Conservation (phyloP, 495 filamentous ascomycete genomes). For the Hyphodiscus hymeniophilus region DNA sequence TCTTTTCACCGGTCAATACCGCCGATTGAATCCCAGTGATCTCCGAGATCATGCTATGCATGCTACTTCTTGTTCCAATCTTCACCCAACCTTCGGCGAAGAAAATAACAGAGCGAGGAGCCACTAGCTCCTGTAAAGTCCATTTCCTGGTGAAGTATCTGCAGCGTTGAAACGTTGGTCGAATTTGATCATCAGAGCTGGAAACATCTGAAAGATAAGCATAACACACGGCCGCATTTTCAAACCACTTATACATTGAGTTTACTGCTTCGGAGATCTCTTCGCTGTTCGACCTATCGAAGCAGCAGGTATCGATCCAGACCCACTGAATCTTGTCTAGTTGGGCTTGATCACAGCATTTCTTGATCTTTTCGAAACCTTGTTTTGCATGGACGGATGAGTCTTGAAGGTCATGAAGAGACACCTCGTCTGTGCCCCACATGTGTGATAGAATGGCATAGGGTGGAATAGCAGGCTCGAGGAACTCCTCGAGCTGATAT, state of each 20-base stretch:
- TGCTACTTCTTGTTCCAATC: constrained; percentile 1
- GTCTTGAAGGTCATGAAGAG: constrained; percentile 2
- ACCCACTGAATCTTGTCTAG: constrained; percentile 19
- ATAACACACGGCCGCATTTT: constrained; percentile 14
- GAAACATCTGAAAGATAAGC: constrained; percentile 11
- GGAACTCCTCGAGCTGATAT: not conserved
- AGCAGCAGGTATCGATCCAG: constrained; percentile 37
- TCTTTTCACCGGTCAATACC: not conserved
- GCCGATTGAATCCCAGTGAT: not conserved
- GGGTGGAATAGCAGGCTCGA: not conserved
- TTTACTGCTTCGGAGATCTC: constrained; percentile 31
- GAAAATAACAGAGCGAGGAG: constrained; percentile 8
- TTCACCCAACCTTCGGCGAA: constrained; percentile 4
- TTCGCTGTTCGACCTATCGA: constrained; percentile 21
- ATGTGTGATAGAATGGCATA: constrained; percentile 17
- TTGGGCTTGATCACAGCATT: constrained; percentile 19
- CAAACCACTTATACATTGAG: constrained; percentile 28
- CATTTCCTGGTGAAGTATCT: constrained; percentile 22
- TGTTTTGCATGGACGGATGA: not conserved
- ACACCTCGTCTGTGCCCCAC: constrained; percentile 6
- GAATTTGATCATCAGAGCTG: constrained; percentile 20
- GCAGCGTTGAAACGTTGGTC: constrained; percentile 18
- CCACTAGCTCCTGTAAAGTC: constrained; percentile 13
- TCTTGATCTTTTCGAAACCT: constrained; percentile 23
- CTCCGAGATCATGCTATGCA: not conserved